Evolutionary conservation across 768 basidiomycete genomes (phyloP).

Genomic region (Xerocomus brunneocitrinus): DNA sequence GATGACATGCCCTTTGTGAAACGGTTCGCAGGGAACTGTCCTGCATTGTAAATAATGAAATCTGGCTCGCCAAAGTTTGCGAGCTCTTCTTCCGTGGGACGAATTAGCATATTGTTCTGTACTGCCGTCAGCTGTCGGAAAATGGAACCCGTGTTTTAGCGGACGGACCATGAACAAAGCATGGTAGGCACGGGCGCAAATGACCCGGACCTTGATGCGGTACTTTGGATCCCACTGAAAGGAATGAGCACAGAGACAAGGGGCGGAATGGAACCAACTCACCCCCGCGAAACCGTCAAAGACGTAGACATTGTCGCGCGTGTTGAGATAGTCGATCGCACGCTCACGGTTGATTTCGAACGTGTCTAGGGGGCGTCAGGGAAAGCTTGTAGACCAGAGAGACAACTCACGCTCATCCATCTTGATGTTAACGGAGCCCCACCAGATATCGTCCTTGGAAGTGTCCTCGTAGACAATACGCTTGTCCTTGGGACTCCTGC

Average conservation of each 20-base stretch:
- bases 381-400: neutral
- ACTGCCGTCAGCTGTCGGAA: conserved; percentile 1
- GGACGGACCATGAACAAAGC: conserved; percentile 90
- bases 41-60: conserved; percentile 99
- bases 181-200: conserved; percentile 97
- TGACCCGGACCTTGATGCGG: conserved; percentile 99
- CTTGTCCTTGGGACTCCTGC: conserved; percentile 97
- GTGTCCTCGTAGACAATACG: conserved; percentile 98
- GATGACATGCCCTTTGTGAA: conserved; percentile 99
- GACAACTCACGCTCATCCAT: conserved; percentile 84
- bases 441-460: conserved; percentile 97
- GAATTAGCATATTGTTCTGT: conserved; percentile 99
- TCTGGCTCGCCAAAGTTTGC: conserved; percentile 95
- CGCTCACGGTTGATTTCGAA: conserved; percentile 99
- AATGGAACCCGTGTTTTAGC: conserved; percentile 4
- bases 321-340: conserved; percentile 98
- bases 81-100: conserved; percentile 92
- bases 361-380: conserved; percentile 56
- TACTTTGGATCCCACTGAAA: conserved; percentile 94
- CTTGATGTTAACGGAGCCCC: conserved; percentile 99
- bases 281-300: conserved; percentile 95
- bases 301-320: conserved; percentile 96
- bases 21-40: conserved; percentile 99
- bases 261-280: conserved; percentile 22
- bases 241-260: neutral